Conservation (phyloP, 2,329 filamentous ascomycete genomes). For the Penicillium frequentans region DNA sequence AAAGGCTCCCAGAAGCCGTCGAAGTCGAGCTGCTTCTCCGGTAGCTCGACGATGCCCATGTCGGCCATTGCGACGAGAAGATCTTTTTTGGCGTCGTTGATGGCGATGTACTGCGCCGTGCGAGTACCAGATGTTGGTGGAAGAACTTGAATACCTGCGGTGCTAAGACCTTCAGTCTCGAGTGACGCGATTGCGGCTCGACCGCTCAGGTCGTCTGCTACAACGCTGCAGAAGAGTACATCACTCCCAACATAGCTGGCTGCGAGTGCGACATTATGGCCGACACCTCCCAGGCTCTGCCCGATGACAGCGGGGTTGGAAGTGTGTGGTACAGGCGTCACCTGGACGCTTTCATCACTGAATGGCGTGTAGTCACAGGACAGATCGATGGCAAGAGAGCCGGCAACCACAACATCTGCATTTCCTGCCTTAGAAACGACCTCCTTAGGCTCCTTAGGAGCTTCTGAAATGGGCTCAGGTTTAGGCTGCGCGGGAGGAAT, state of each 20-base stretch:
- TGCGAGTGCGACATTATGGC: slow-evolving; percentile 85
- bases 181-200: slow-evolving; percentile 69
- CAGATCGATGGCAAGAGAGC: slow-evolving; percentile 85
- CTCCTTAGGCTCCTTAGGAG: background rate
- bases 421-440: slow-evolving; percentile 16
- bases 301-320: slow-evolving; percentile 82
- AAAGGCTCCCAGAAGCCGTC: slow-evolving; percentile 61
- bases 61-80: slow-evolving; percentile 94
- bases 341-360: slow-evolving; percentile 31
- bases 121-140: slow-evolving; percentile 55
- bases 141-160: slow-evolving; percentile 64
- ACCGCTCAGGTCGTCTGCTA: slow-evolving; percentile 78
- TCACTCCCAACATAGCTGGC: slow-evolving; percentile 67
- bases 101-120: slow-evolving; percentile 87
- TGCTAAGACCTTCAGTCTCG: slow-evolving; percentile 57
- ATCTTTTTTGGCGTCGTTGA: slow-evolving; percentile 82
- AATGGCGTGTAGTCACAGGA: slow-evolving; percentile 73
- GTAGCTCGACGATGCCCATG: slow-evolving; percentile 74
- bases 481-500: slow-evolving; percentile 14
- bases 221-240: slow-evolving; percentile 75
- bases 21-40: slow-evolving; percentile 42
- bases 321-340: slow-evolving; percentile 60
- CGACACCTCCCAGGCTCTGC: slow-evolving; percentile 87
- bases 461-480: background rate
- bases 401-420: slow-evolving; percentile 78